Base-by-base conservation (phyloP, 1,284 basidiomycete species). In the Ceratobasidium sp. region DNA sequence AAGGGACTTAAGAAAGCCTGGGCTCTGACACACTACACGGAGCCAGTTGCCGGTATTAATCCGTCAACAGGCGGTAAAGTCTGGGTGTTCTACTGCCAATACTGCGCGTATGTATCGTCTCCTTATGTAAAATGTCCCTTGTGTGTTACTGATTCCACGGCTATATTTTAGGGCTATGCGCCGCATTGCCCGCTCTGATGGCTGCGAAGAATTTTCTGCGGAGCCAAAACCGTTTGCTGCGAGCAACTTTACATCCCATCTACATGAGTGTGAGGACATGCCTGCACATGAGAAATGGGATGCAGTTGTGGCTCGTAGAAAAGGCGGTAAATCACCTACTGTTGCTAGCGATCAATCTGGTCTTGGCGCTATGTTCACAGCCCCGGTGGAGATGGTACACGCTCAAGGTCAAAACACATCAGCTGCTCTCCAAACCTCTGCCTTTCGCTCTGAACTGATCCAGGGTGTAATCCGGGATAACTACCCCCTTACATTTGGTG, bases 401-500 rank as follows among this genome's bases (percentile, higher is more conserved):
- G 8, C 48, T 3, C 48, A 19, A 8, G 48, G n/a, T n/a, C n/a
- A 49, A 8, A 1, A 13, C 2, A 49, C 11, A 3, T 8, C 48
- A 3, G 8, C 31, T 1, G n/a, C n/a, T 8, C n/a, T n/a, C 16
- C 48, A 8, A 7, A 49, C 11, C 2, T 13, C 56, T 4, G 11
- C 11, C 9, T 59, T 59, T 39, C 56, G 56, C 31, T 59, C 56
- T 13, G 34, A 3, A 9, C 16, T 59, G 19, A 59, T 59, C n/a
- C 39, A 63, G 41, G n/a, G 41, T 48, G 61, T 63, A 46, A 19
- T 63, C 2, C 61, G 14, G 4, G 61, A 63, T 24, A 63, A 41
- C 24, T 63, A 43, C n/a, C 61, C 61, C 0, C 43, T 63, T 11
- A 41, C 61, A 27, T 63, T 63, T 46, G 61, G 61, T 2, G 61